Evolutionary conservation across 179 eudicot species (phyloP).

Genomic region (Spergularia azorica): DNA sequence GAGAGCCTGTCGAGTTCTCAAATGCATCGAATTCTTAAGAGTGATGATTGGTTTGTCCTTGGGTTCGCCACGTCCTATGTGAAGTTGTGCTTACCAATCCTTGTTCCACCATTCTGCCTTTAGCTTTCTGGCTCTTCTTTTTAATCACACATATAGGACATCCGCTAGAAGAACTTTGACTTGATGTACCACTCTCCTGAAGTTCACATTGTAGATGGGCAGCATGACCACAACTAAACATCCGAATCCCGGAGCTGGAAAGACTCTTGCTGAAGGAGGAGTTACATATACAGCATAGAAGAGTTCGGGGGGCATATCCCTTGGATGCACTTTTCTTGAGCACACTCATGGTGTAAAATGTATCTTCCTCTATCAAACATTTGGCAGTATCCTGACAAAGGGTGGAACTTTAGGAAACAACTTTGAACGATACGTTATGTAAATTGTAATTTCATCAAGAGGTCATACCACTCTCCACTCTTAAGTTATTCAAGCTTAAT

Average conservation of each 20-base stretch:
- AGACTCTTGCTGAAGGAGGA: conserved; percentile 58
- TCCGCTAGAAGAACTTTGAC: conserved; percentile 47
- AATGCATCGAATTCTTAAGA: conserved; percentile 57
- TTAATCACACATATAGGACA: conserved; percentile 85
- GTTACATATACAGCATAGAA: conserved; percentile 74
- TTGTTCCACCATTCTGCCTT: conserved; percentile 54
- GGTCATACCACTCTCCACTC: not conserved
- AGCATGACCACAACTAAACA: conserved; percentile 89
- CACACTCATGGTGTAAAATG: conserved; percentile 78
- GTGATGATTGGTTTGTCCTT: conserved; percentile 40
- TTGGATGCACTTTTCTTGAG: conserved; percentile 88
- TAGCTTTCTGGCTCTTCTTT: conserved; percentile 52
- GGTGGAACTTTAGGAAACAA: not conserved
- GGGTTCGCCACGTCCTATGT: conserved; percentile 46
- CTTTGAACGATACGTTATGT: not conserved
- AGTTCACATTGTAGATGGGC: conserved; percentile 72
- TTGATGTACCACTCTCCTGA: conserved; percentile 58
- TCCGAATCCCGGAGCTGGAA: conserved; percentile 62
- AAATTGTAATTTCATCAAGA: not conserved
- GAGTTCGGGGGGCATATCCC: conserved; percentile 76
- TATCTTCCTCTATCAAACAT: conserved; percentile 90
- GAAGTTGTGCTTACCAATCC: conserved; percentile 54
- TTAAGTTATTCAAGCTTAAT: not conserved
- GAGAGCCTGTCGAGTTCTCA: conserved; percentile 48
- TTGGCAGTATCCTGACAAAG: conserved; percentile 82